phyloP scores from a whole-genome alignment of 2,329 filamentous ascomycete species.

The Diaporthe aspalathi region DNA sequence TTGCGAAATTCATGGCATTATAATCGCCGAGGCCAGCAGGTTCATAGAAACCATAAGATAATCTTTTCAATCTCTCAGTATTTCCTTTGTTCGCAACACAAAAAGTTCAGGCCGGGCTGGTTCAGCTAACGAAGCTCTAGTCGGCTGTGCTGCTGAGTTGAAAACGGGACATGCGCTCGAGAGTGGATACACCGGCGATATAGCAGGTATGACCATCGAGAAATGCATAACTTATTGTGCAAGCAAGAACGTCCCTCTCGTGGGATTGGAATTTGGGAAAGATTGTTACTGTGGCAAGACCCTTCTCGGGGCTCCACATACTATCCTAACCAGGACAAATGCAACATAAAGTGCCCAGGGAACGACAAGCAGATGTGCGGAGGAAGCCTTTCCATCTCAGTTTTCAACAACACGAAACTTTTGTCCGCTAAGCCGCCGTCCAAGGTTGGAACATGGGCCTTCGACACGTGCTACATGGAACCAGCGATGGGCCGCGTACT shows the following conservation, averaged over 20 bases:
- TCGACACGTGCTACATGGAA: not conserved
- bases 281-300: slow-evolving; percentile 8
- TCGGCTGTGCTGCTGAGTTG: not conserved
- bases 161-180: slow-evolving; percentile 5
- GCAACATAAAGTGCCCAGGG: slow-evolving; percentile 1
- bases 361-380: not conserved
- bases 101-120: too few relatives aligned
- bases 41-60: not conserved
- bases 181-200: not conserved
- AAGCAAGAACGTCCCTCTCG: not conserved
- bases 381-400: slow-evolving; percentile 1
- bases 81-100: not conserved
- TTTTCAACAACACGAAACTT: slow-evolving; percentile 1
- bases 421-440: not conserved
- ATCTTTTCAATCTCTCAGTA: not conserved
- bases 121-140: not conserved
- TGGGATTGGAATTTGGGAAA: not conserved
- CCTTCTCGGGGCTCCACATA: not conserved
- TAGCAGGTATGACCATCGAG: not conserved
- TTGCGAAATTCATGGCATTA: not conserved
- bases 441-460: slow-evolving; percentile 5
- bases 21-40: not conserved
- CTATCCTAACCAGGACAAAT: not conserved
- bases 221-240: not conserved
- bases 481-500: not conserved